Evolutionary conservation across 176 grass and related monocot genomes (phyloP).

Genomic region (Chloris gayana): DNA sequence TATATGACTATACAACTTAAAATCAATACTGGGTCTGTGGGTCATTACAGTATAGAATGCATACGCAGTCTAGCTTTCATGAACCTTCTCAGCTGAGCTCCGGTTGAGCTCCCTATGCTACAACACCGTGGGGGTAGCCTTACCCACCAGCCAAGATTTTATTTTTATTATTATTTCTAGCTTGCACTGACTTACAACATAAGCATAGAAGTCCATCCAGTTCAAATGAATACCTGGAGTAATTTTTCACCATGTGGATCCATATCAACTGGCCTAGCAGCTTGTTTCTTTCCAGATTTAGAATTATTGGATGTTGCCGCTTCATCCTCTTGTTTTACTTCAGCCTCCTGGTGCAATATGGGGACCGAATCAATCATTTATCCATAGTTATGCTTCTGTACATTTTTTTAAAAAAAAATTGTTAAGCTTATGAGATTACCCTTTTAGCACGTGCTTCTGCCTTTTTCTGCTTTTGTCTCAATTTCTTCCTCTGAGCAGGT

Average conservation of each 20-base stretch:
- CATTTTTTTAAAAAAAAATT: too few species aligned
- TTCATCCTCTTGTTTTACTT: conserved; percentile 93
- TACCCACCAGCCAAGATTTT: too few species aligned
- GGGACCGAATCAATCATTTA: conserved; percentile 27
- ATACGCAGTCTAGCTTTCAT: too few species aligned
- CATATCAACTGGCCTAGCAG: conserved; percentile 77
- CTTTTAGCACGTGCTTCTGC: conserved; percentile 98
- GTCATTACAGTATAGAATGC: too few species aligned
- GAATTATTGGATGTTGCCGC: conserved; percentile 55
- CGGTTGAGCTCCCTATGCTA: too few species aligned
- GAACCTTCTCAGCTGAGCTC: too few species aligned
- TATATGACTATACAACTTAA: too few species aligned
- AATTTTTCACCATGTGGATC: conserved; percentile 96
- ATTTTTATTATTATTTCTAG: not conserved
- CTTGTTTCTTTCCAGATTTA: conserved; percentile 89
- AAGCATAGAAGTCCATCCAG: not conserved
- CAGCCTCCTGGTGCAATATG: conserved; percentile 78
- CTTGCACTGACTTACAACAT: not conserved
- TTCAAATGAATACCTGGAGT: conserved; percentile 65
- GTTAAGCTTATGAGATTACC: conserved; percentile 55
- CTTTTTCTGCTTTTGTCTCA: conserved; percentile 98
- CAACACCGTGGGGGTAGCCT: too few species aligned
- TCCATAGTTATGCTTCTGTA: conserved; percentile 16
- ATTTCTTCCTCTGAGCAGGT: conserved; percentile 94
- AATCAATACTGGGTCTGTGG: too few species aligned